Percentiles rank a stretch among this genome's conserved stretches.
phyloP scores from a whole-genome alignment of 768 basidiomycete genomes.

The Amanita exitialis region DNA sequence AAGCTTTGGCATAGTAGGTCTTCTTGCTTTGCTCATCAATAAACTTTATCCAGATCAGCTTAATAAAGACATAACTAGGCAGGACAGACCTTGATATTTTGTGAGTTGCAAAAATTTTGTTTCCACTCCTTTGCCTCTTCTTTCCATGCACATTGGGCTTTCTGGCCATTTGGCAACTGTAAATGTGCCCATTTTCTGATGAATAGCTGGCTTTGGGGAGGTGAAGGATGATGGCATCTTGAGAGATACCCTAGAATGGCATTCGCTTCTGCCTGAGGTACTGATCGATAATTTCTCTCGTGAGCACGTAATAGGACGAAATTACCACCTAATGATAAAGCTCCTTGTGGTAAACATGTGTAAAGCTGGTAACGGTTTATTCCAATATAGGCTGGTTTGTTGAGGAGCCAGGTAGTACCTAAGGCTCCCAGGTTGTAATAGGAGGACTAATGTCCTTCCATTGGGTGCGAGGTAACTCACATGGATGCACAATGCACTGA shows the following conservation, averaged over 20 bases:
- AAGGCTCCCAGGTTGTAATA: no score
- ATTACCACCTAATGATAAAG: conserved; percentile 8
- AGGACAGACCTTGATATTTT: conserved; percentile 6
- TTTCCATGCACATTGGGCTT: conserved; percentile 12
- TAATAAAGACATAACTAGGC: neutral
- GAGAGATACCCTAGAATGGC: neutral
- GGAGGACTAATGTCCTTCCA: no score
- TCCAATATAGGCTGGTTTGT: no score
- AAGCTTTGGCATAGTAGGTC: neutral
- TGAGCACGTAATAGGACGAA: conserved; percentile 7
- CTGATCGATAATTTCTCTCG: neutral
- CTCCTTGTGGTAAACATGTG: neutral
- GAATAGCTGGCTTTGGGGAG: neutral
- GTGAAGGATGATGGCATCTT: neutral
- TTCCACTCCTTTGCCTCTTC: conserved; percentile 3
- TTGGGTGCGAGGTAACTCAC: no score
- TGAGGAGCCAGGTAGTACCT: no score
- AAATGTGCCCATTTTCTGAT: conserved; percentile 11
- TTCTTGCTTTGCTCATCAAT: neutral
- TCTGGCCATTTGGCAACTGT: conserved; percentile 14
- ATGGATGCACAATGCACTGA: no score
- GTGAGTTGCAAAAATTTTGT: conserved; percentile 4
- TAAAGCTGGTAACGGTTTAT: no score
- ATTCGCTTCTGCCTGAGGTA: neutral
- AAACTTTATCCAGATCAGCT: neutral